Base-by-base conservation (phyloP, 495 filamentous ascomycete genomes). In the Neurospora sp. region DNA sequence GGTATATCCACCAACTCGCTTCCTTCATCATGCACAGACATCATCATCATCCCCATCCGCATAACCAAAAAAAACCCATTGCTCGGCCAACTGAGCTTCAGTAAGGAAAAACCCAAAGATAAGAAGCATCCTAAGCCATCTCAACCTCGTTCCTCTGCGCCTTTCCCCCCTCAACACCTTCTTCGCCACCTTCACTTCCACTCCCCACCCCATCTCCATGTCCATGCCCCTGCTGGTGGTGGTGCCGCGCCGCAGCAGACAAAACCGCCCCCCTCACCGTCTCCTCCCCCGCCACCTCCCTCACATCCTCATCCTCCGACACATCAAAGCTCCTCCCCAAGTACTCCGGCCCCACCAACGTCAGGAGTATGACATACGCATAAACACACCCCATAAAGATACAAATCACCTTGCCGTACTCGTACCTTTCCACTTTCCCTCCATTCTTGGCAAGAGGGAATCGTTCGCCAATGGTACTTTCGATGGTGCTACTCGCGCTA, bases 381-480 rank as follows among this genome's bases (percentile, higher is more conserved):
- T 90, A 97, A n/a, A 97, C 94, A 75, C 92, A 94, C 3, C 88
- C 94, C 92, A 97, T 93, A 80, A 97, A 94, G 76, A 97, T 96
- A 73, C 92, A 93, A 75, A 97, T 94, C 4, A 97, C 94, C 74
- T 91, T 91, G 14, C 94, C 94, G 70, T 97, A 97, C 69, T 93
- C 82, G 78, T 94, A 97, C 38, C 93, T 83, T 42, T 80, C 74
- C 0, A 79, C 79, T 0, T 35, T 61, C 0, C 53, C 22, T 2
- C 53, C 53, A 0, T 18, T 35, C 4, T 70, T 75, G 6, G 83
- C 83, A 3, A 97, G 84, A 0, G 93, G 93, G 81, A 96, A 97
- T 5, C 88, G 85, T 81, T 94, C 87, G 44, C 94, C 93, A 74
- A 94, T 91, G 0, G 90, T 94, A 1, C 91, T 88, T 77, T 97